Evolutionary conservation across 1,139 yeast species (phyloP).

Genomic region (Pneumocystis wakefieldiae): DNA sequence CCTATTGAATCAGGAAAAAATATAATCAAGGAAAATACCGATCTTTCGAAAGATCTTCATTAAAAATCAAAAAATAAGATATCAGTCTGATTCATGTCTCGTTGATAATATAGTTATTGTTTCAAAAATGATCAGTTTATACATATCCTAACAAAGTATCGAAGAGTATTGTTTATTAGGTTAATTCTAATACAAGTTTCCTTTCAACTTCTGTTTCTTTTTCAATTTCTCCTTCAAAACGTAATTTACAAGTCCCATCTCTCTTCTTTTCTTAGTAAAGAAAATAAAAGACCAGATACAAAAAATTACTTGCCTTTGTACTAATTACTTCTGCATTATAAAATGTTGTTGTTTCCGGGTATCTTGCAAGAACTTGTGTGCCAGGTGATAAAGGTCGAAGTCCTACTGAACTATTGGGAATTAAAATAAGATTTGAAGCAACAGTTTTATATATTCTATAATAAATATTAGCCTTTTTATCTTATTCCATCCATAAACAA

Average conservation of each 20-base stretch:
- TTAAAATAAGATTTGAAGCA: slow-evolving; percentile 62
- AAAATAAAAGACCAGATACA: not conserved
- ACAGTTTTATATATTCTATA: slow-evolving; percentile 51
- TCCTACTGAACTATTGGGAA: slow-evolving; percentile 40
- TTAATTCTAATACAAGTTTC: slow-evolving; percentile 42
- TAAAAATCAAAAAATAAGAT: not conserved
- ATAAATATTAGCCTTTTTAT: not conserved
- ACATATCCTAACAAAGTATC: too few relatives aligned
- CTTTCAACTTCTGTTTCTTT: slow-evolving; percentile 91
- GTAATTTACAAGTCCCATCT: slow-evolving; percentile 62
- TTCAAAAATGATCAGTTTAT: too few relatives aligned
- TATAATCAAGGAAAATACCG: not conserved
- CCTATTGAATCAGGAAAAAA: not conserved
- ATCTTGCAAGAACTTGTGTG: slow-evolving; percentile 73
- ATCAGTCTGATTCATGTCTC: not conserved
- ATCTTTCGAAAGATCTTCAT: not conserved
- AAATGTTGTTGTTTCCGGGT: slow-evolving; percentile 95
- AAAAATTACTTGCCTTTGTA: slow-evolving; percentile 26
- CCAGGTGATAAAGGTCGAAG: slow-evolving; percentile 56
- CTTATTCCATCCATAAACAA: not conserved
- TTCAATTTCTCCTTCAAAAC: slow-evolving; percentile 90
- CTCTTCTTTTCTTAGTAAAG: slow-evolving; percentile 21
- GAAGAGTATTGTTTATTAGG: not conserved
- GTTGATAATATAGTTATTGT: too few relatives aligned
- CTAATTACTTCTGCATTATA: slow-evolving; percentile 89